These are phyloP conservation scores for Trypanosoma grayi DNA, from an alignment of 208 protist genomes.

Conservation along the genomic window DNA sequence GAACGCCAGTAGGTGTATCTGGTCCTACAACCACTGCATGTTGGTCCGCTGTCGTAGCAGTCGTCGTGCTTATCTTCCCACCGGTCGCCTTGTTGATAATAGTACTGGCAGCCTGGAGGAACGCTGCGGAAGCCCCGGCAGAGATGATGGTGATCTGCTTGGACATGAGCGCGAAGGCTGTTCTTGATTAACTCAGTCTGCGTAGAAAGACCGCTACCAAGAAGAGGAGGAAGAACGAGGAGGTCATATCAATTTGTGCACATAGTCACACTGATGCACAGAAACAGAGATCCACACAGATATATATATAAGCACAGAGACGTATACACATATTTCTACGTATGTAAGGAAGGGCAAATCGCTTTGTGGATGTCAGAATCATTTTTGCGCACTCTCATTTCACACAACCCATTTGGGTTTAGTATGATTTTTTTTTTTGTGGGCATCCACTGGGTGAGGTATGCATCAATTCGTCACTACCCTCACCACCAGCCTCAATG, in stretches of 20 bases:
- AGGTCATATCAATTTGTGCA: neutral
- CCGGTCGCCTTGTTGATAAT: slow-evolving; percentile 59
- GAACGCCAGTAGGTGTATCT: slow-evolving; percentile 49
- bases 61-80: slow-evolving; percentile 42
- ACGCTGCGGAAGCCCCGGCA: slow-evolving; percentile 50
- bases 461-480: no score
- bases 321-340: slow-evolving; percentile 18
- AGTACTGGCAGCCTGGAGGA: slow-evolving; percentile 58
- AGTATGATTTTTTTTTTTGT: no score
- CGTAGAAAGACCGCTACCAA: neutral
- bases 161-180: slow-evolving; percentile 37
- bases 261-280: neutral
- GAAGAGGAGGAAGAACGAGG: neutral
- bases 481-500: no score
- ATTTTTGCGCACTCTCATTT: neutral
- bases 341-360: slow-evolving; percentile 4
- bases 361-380: no score
- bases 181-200: neutral
- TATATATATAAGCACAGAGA: slow-evolving; percentile 19
- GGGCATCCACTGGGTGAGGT: no score
- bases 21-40: slow-evolving; percentile 67
- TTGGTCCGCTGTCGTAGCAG: slow-evolving; percentile 38
- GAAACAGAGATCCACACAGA: neutral
- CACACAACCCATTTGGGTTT: no score
- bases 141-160: slow-evolving; percentile 63